phyloP scores from a whole-genome alignment of 352 stramenopile species.

The Globisporangium perplexum region DNA sequence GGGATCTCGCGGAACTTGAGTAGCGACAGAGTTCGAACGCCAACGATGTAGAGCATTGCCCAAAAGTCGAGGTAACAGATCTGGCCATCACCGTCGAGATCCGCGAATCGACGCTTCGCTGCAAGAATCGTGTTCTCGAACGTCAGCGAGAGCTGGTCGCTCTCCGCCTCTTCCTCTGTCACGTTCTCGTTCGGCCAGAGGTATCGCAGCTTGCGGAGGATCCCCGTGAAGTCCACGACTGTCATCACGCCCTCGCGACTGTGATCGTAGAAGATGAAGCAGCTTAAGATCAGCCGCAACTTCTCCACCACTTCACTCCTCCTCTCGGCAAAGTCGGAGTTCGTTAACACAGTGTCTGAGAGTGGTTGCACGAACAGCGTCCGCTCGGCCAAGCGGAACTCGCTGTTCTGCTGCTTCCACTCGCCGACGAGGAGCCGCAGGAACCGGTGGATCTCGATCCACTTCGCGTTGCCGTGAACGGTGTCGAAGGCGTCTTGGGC shows the following conservation, averaged over 20 bases:
- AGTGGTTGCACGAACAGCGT: constrained; percentile 40
- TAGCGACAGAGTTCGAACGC: constrained; percentile 39
- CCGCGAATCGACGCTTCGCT: constrained; percentile 36
- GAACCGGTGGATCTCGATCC: constrained; percentile 67
- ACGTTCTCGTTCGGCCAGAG: constrained; percentile 52
- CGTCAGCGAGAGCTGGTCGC: constrained; percentile 24
- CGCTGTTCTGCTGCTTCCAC: constrained; percentile 58
- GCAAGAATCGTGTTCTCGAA: constrained; percentile 55
- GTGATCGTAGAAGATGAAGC: constrained; percentile 70
- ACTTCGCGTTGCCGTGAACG: constrained; percentile 7
- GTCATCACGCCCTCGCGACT: constrained; percentile 43
- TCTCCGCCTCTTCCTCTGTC: constrained; percentile 26
- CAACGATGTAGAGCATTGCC: constrained; percentile 77
- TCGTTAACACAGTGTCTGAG: background rate
- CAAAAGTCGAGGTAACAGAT: constrained; percentile 84
- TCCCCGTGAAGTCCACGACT: constrained; percentile 40
- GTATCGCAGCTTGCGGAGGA: constrained; percentile 54
- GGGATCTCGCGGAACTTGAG: constrained; percentile 66
- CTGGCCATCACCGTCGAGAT: constrained; percentile 47
- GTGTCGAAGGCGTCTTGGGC: background rate
- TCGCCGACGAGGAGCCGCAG: constrained; percentile 58
- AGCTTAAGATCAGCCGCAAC: constrained; percentile 57
- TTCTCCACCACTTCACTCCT: constrained; percentile 32
- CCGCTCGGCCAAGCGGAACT: constrained; percentile 45
- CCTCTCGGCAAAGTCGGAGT: background rate